Evolutionary conservation across 1,139 yeast genomes (phyloP), one percentile per base, ranked within the genome.

Genomic region (Saccharomyces uvarum): DNA sequence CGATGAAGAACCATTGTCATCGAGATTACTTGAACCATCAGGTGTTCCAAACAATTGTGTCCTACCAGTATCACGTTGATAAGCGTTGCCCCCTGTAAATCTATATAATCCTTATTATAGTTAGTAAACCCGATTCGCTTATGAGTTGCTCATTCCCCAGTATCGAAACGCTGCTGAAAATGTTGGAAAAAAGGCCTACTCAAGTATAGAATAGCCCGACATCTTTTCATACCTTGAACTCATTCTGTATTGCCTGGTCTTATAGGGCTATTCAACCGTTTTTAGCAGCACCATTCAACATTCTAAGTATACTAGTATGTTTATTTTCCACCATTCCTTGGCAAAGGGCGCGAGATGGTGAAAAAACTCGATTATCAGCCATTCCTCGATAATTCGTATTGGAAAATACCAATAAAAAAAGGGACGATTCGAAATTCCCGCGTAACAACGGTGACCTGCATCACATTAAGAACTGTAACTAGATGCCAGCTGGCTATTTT

Each of bases 21-120:
- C 52, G n/a, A 46, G 28, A n/a, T 50, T 49, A 33, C 9, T 14
- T 33, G 42, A 33, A 3, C 55, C 54, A 31, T 49, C 57, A 41
- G 59, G 56, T 13, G 61, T 28, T 32, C 64, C 70, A 58, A 70
- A 72, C 58, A 73, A 61, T 62, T 59, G 69, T 16, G 70, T 67
- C 50, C 72, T 61, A 27, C 60, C 63, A 32, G 56, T 60, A 47
- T 67, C 71, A 49, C 71, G 61, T 50, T 66, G 70, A 49, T 60
- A 61, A 21, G 64, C 31, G 14, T 48, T 54, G n/a, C 56, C 56
- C 21, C 56, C 58, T 29, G 57, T 38, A 44, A 49, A 49, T 50
- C 63, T 59, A 28, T 28, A 47, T 33, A 33, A n/a, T 14, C 19
- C 16, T 4, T 5, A 14, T 19, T 33, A 33, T 33, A 11, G 42